Evolutionary conservation across 2,329 filamentous ascomycete genomes (phyloP), one percentile per base, ranked within the genome.

Genomic region (Calcarisporium arbuscula): DNA sequence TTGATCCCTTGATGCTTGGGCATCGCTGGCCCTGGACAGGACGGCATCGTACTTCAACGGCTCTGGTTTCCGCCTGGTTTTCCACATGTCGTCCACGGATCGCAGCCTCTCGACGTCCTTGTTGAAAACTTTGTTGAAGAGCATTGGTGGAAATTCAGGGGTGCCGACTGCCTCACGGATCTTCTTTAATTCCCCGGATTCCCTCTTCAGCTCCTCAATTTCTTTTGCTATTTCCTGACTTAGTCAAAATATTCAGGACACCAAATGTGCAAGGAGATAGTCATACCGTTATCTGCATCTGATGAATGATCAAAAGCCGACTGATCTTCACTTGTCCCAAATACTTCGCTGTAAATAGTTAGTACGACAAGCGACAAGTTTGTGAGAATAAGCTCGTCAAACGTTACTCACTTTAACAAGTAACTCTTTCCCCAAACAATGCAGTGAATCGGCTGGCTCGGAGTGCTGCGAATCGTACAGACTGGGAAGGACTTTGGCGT

Each of bases 361-460:
- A 4, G 8, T 5, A 18, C 11, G 15, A 31, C n/a, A 28, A n/a
- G n/a, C 17, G 27, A 9, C 16, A 11, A 17, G 27, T 15, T 12
- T 15, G 10, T 11, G 8, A 19, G 11, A n/a, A 28, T 14, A 20
- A n/a, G 16, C 7, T 12, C 3, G 5, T 10, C 14, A 12, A 28
- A 14, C n/a, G 41, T 51, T 5, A 67, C 70, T 17, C 50, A 65
- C 61, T 87, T 92, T 41, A 98, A 75, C 8, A 98, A 72, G 57
- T 96, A 98, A 57, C 88, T 95, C 64, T 96, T 98, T 15, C 77
- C 90, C 92, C 92, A 98, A 3, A 98, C 90, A 42, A 98, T 98
- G 64, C 92, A 96, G 62, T 98, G 92, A 28, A 98, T 96, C 1
- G 90, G 86, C 51, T 96, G 90, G 45, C 85, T 94, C 0, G 92